phyloP scores from a whole-genome alignment of 1,139 yeast species.

The Blastobotrys malaysiensis region DNA sequence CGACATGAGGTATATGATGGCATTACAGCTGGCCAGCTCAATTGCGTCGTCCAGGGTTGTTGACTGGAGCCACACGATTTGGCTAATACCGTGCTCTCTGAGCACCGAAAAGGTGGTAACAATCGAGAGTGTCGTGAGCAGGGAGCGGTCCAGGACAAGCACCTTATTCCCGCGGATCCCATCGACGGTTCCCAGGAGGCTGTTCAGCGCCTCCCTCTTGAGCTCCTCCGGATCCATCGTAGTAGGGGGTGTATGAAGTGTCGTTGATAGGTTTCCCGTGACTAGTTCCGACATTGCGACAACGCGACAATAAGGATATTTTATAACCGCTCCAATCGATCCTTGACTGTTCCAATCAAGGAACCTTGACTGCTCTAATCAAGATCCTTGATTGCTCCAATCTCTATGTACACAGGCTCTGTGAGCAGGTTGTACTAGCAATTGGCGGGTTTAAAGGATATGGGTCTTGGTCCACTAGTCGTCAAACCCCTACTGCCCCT shows the following conservation, averaged over 20 bases:
- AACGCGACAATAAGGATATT: no score
- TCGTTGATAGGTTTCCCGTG: not conserved
- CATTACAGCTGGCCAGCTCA: constrained; percentile 9
- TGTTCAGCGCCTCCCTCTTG: constrained; percentile 28
- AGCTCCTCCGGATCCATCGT: constrained; percentile 23
- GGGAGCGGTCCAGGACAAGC: constrained; percentile 50
- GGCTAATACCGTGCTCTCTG: constrained; percentile 52
- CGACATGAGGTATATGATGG: constrained; percentile 21
- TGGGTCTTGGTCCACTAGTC: no score
- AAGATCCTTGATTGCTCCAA: no score
- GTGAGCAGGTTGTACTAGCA: no score
- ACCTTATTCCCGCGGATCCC: constrained; percentile 32
- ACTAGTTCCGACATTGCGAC: not conserved
- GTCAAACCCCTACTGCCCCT: no score
- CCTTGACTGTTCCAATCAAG: no score
- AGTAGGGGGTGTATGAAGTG: not conserved
- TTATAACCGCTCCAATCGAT: no score
- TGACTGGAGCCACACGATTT: constrained; percentile 52
- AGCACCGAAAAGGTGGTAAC: constrained; percentile 54
- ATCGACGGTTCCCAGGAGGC: constrained; percentile 31
- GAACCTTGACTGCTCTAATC: no score
- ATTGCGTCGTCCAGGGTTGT: constrained; percentile 13
- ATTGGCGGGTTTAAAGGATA: no score
- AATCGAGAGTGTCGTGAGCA: constrained; percentile 53
- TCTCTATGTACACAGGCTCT: no score